Evolutionary conservation across 495 filamentous ascomycete genomes (phyloP), one percentile per base, ranked within the genome.

Genomic region (Entonaema liquescens): DNA sequence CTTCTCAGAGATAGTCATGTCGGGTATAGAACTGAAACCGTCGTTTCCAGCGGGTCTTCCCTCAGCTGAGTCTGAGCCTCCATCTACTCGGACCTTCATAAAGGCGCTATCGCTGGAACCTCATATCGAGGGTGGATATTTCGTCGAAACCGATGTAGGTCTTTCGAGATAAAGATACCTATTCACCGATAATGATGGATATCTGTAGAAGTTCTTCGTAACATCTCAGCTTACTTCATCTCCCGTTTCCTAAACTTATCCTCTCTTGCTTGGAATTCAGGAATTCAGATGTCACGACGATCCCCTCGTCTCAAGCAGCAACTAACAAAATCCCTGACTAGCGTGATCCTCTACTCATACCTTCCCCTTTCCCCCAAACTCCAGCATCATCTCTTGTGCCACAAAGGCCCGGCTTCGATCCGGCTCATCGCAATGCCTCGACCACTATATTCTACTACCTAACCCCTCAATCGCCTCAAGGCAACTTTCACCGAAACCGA

Each of bases 121-220:
- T 11, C 89, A 91, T 76, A 79, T 86, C 60, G 88, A 63, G 90
- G 89, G 89, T 31, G 90, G 89, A 49, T 92, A 87, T 78, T 91
- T 86, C 73, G 76, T 72, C 54, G 87, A 89, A 75, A 91, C 87
- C 5, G 61, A 64, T 23, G 52, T 64, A 56, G n/a, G 52, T 57
- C 3, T 31, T 38, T 56, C 5, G 86, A 47, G 5, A 26, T 29
- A 49, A 12, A 9, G 11, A 33, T 7, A 33, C 1, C 11, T 2
- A 7, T 9, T 33, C 5, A 1, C 1, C 6, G 31, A 33, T 59
- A 19, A n/a, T 35, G 28, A 11, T 9, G 40, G 17, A 44, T 47
- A 47, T 21, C 19, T 47, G 42, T 21, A 12, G 42, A 23, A 47
- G 42, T 47, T 23, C 9, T 47, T 40, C 17, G n/a, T 1, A 8